Percentiles rank a stretch among this genome's conserved stretches.
Conservation (phyloP, 768 basidiomycete species). For the Holtermannia corniformis region DNA sequence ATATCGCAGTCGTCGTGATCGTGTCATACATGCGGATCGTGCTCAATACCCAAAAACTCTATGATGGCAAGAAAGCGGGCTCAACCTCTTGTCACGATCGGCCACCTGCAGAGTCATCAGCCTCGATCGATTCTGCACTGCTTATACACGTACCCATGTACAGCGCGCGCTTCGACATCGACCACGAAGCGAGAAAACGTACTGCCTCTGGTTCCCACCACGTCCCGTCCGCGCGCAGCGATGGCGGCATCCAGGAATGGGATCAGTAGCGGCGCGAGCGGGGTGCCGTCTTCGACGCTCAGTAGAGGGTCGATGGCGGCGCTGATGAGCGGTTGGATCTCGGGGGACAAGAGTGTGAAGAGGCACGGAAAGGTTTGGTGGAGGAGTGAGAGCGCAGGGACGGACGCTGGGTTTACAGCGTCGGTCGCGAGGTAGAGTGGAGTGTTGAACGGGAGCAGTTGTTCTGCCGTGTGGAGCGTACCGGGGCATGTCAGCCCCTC, state of each 20-base stretch:
- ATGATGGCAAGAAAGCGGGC: not conserved
- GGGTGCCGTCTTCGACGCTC: conserved; percentile 49
- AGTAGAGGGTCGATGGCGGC: conserved; percentile 12
- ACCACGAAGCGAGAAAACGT: conserved; percentile 64
- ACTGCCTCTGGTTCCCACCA: conserved; percentile 63
- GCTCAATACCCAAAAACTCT: too few species aligned
- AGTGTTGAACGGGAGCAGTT: conserved; percentile 47
- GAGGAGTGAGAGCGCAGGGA: conserved; percentile 48
- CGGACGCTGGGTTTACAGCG: conserved; percentile 41
- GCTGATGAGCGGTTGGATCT: conserved; percentile 4
- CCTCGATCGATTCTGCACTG: too few species aligned
- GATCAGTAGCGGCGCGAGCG: conserved; percentile 47
- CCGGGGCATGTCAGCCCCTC: conserved; percentile 46
- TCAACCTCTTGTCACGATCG: not conserved
- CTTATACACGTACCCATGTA: not conserved
- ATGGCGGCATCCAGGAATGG: conserved; percentile 68
- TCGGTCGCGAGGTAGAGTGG: conserved; percentile 64
- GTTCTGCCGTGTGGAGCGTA: conserved; percentile 39
- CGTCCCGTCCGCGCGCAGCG: conserved; percentile 50
- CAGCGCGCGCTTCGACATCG: conserved; percentile 45
- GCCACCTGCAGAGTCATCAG: too few species aligned
- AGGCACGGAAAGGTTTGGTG: conserved; percentile 55
- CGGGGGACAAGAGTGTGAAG: conserved; percentile 51
- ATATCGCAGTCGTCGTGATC: too few species aligned
- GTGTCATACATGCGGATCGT: too few species aligned